These are phyloP conservation scores for Trichoderma afroharzianum DNA, from an alignment of 2,329 filamentous ascomycete species.

Conservation along the genomic window DNA sequence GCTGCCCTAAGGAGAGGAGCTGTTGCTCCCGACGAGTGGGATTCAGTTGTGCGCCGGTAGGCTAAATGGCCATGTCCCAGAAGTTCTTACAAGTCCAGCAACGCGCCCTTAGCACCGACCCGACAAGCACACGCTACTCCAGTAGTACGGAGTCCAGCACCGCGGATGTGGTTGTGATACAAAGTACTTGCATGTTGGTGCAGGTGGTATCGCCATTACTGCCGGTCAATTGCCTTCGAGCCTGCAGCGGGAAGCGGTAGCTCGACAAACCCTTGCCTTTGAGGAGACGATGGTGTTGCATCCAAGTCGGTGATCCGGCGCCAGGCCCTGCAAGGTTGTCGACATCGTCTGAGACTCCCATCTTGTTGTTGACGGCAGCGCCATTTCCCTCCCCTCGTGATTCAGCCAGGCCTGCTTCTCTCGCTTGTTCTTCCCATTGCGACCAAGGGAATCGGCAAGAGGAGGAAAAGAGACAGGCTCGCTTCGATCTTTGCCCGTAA, in stretches of 20 bases:
- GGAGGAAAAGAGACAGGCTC: not conserved
- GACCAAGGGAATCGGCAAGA: not conserved
- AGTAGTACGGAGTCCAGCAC: conserved; percentile 5
- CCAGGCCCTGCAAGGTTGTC: conserved; percentile 11
- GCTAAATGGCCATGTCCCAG: not conserved
- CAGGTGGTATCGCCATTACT: not conserved
- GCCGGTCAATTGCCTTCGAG: conserved; percentile 3
- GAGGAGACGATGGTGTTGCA: conserved; percentile 12
- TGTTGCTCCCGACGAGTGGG: not conserved
- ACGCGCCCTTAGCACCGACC: not conserved
- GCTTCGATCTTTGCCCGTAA: not conserved
- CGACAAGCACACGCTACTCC: not conserved
- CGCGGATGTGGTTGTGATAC: not conserved
- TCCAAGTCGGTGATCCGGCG: conserved; percentile 11
- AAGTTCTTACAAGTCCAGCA: not conserved
- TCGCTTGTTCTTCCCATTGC: not conserved
- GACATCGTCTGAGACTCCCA: conserved; percentile 16
- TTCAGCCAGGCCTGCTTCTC: conserved; percentile 11
- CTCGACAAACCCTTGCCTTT: not conserved
- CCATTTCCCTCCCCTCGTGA: conserved; percentile 9
- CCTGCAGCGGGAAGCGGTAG: conserved; percentile 4
- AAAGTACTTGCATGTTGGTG: not conserved
- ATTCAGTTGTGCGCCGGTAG: not conserved
- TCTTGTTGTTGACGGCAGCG: conserved; percentile 9
- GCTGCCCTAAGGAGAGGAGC: not conserved